Evolutionary conservation across 345 rosid genomes (phyloP), one percentile per base, ranked within the genome.

Genomic region (Citrus hindsii): DNA sequence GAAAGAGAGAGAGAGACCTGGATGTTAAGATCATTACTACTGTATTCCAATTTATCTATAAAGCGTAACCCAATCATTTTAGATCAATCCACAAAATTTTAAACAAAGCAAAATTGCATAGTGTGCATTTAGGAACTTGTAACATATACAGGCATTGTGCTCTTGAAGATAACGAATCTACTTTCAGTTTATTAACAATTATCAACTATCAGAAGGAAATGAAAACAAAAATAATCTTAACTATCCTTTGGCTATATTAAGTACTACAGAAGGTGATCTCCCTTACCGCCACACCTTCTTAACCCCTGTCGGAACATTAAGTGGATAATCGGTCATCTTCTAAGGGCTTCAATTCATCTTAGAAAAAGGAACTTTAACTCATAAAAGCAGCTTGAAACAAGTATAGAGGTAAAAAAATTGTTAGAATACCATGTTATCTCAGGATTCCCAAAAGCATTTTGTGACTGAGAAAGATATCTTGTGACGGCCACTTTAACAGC

Each of bases 401-500:
- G 33, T 24, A 62, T 46, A 24, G 14, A 32, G 40, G 35, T 55
- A 75, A 16, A 56, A 19, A 42, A 69, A 67, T 37, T 22, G 73
- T 75, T 69, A 67, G 73, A 72, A 73, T 82, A 84, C 77, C 75
- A 37, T 76, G 74, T 10, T 32, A 59, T 67, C 61, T 38, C 75
- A n/a, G 77, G 67, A 70, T 58, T 73, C 19, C 59, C 60, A 16
- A 73, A 53, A 69, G 59, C 74, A 80, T 65, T 22, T 68, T 81
- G 74, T 12, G 64, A 24, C 56, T 63, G 51, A 56, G 78, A 37
- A 64, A 37, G 32, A 77, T 70, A 64, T 79, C 70, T 48, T 33
- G 78, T 7, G 25, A 61, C 7, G 1, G 61, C 67, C 76, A 25
- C 56, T 30, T 69, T 72, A 75, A 60, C 16, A 40, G 63, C 82